Base-by-base conservation (phyloP, 2,329 filamentous ascomycete genomes). In the Botrytis tulipae region DNA sequence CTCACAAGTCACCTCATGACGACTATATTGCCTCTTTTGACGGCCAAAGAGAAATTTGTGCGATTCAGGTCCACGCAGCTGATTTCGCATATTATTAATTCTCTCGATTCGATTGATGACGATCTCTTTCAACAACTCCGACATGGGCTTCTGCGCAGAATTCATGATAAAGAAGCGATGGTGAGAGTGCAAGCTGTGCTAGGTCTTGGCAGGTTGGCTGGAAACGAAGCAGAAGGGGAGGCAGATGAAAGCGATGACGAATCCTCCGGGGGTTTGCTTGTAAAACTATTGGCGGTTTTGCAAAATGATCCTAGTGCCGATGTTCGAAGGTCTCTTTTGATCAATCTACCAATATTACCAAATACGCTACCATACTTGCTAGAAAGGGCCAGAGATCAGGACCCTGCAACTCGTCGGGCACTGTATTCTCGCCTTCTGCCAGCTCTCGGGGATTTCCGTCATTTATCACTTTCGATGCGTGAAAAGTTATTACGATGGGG, bases 401-500 rank as follows among this genome's bases (percentile, higher is more conserved):
- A 99, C 82, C 88, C 93, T 5, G 88, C 91, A 9, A 98, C 95
- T 6, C 88, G 96, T 74, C 88, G 95, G 74, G 92, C 94, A 16
- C 87, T 99, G 3, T 99, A 98, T 81, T 92, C 95, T 1, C 90
- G 93, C 51, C 86, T 99, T 10, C 85, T 99, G 8, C 96, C 96
- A 2, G 92, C 92, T 0, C 85, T 99, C 0, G 96, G 95, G 20
- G 96, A 99, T 83, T 99, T 99, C 83, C 90, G 96, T 71, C 94
- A 98, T 83, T 84, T 99, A 70, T 97, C 94, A 18, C 86, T 99
- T 37, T 94, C 93, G 2, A 97, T 98, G 91, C 88, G 96, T 80
- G 96, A 99, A 83, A 98, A 98, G 82, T 87, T 99, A 46, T 87
- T 99, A 42, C 90, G 96, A 57, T 99, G 96, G 96, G 96, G 96